Base-by-base conservation (phyloP, 345 rosid genomes). In the Citrus unshiu region DNA sequence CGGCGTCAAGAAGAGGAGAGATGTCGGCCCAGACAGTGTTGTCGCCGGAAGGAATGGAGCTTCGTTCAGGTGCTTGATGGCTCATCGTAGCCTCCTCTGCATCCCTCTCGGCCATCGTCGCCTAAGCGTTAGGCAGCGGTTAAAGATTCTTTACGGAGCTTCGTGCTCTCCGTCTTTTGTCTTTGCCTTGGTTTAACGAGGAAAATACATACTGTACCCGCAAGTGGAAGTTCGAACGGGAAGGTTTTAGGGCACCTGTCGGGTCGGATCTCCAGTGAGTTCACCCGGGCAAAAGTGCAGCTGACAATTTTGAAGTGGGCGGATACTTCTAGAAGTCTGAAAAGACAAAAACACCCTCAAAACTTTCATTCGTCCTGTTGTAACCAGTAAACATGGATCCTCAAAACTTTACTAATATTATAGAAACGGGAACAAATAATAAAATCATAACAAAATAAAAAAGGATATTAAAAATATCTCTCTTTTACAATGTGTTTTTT, bases 1-100 rank as follows among this genome's bases (percentile, higher is more conserved):
- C 92, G 77, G 89, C 87, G 66, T 84, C 85, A 37, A 94, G 90
- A 81, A 92, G 95, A 62, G 91, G 86, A 5, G 95, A 91, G 8
- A 89, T 90, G 86, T 94, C 91, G 16, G 97, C 91, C 98, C 98
- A 94, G 35, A 89, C 88, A 43, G 93, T 84, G 80, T 84, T 82
- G 24, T 88, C 95, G 70, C 87, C 88, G 76, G 92, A 88, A 57
- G 93, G 90, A 70, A 92, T 86, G 68, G 91, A 77, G 75, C 78
- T 68, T 81, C 72, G 80, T 39, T 37, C 77, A 43, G 86, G 77
- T 34, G 79, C 70, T 68, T 81, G 82, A 76, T 80, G 75, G 79
- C 67, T 81, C 87, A 77, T 77, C 70, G 80, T 40, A 6, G 74
- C 70, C 46, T 78, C 78, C 76, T 58, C 79, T 5, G 69, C 62